Percentiles rank a stretch among this genome's conserved stretches.
These are phyloP conservation scores for Yamadazyma friedrichii DNA, from an alignment of 1,139 yeast species.

Conservation along the genomic window DNA sequence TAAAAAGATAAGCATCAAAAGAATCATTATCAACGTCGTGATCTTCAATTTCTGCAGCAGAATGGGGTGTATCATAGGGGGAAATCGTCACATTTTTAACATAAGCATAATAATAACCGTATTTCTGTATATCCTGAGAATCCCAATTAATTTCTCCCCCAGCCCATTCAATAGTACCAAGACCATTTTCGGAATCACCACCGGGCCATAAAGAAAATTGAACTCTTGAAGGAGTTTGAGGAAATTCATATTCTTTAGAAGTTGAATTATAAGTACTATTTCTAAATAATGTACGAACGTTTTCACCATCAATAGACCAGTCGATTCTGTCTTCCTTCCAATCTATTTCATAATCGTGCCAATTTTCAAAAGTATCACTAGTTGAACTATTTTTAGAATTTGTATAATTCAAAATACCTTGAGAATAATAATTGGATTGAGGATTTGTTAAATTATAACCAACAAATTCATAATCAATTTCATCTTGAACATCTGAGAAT, in stretches of 20 bases:
- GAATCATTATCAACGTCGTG: slow-evolving; percentile 25
- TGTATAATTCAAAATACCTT: slow-evolving; percentile 68
- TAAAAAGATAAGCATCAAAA: slow-evolving; percentile 55
- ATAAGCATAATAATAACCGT: slow-evolving; percentile 76
- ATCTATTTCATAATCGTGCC: slow-evolving; percentile 77
- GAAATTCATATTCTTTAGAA: slow-evolving; percentile 56
- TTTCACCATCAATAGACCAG: slow-evolving; percentile 75
- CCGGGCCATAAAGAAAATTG: slow-evolving; percentile 95
- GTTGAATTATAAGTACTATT: slow-evolving; percentile 71
- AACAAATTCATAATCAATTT: slow-evolving; percentile 83
- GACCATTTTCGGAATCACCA: slow-evolving; percentile 61
- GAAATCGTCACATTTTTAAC: slow-evolving; percentile 59
- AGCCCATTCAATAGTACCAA: slow-evolving; percentile 91
- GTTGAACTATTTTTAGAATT: slow-evolving; percentile 51
- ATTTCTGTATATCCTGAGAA: slow-evolving; percentile 63
- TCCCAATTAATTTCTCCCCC: slow-evolving; percentile 89
- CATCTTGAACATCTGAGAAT: slow-evolving; percentile 85
- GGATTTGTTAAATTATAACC: slow-evolving; percentile 67
- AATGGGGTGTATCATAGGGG: slow-evolving; percentile 69
- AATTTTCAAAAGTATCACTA: slow-evolving; percentile 59
- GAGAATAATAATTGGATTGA: slow-evolving; percentile 77
- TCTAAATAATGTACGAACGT: slow-evolving; percentile 64
- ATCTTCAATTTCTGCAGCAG: slow-evolving; percentile 20
- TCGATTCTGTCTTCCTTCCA: slow-evolving; percentile 73
- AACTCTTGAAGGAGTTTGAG: slow-evolving; percentile 89